These are phyloP conservation scores for Pythium diclinum DNA, from an alignment of 352 stramenopile species.

Conservation along the genomic window DNA sequence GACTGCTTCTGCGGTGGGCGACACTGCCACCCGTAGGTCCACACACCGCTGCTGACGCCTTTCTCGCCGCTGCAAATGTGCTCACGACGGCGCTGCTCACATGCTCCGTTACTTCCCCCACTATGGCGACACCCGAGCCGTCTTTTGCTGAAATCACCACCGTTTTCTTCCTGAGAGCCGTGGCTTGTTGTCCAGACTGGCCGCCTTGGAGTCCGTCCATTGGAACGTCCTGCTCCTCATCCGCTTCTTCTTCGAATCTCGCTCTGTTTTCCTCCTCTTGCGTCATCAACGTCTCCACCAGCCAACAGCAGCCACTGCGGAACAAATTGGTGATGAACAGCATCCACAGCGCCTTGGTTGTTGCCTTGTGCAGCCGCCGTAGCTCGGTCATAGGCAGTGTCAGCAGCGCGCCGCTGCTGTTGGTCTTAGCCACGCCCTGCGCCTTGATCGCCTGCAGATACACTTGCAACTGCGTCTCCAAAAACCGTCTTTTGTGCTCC, in stretches of 20 bases:
- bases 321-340: constrained; percentile 63
- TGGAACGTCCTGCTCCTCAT: not conserved
- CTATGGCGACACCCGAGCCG: not conserved
- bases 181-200: not conserved
- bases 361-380: constrained; percentile 36
- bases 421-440: not conserved
- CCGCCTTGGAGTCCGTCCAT: not conserved
- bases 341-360: constrained; percentile 33
- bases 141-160: not conserved
- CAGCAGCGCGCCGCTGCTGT: not conserved
- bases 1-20: constrained; percentile 35
- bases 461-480: constrained; percentile 8
- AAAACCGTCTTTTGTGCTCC: constrained; percentile 5
- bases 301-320: constrained; percentile 57
- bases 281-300: constrained; percentile 40
- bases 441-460: constrained; percentile 14
- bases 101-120: constrained; percentile 10
- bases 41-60: constrained; percentile 12
- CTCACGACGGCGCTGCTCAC: constrained; percentile 10
- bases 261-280: not conserved
- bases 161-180: not conserved
- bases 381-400: constrained; percentile 15
- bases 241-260: not conserved
- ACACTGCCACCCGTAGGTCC: not conserved
- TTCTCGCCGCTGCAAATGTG: constrained; percentile 20